phyloP scores from a whole-genome alignment of 2,329 filamentous ascomycete genomes.

The Eutypa lata region DNA sequence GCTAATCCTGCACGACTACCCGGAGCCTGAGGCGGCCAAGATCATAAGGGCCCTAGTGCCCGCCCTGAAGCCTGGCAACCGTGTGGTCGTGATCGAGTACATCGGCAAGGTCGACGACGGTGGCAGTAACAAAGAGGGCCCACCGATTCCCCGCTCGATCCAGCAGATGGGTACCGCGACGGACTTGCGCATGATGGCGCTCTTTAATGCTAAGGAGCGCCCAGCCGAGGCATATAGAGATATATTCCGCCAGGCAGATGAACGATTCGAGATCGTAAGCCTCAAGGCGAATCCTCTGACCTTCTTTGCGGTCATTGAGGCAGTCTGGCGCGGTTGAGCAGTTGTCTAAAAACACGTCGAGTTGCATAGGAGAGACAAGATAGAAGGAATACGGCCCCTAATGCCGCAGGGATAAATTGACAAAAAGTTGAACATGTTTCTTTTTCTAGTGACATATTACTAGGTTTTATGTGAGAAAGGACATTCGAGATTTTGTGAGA shows the following conservation, averaged over 20 bases:
- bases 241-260: slow-evolving; percentile 43
- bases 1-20: slow-evolving; percentile 55
- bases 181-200: slow-evolving; percentile 48
- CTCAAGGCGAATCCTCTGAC: slow-evolving; percentile 32
- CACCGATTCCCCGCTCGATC: slow-evolving; percentile 30
- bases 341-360: background rate
- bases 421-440: no score
- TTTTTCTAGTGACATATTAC: no score
- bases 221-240: slow-evolving; percentile 42
- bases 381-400: no score
- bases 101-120: slow-evolving; percentile 32
- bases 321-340: slow-evolving; percentile 30
- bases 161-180: slow-evolving; percentile 38
- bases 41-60: slow-evolving; percentile 42
- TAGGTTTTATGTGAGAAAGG: no score
- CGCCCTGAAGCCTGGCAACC: slow-evolving; percentile 41
- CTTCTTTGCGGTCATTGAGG: slow-evolving; percentile 36
- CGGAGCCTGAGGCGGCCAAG: slow-evolving; percentile 38
- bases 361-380: no score
- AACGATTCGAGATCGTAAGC: slow-evolving; percentile 38
- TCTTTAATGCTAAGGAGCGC: slow-evolving; percentile 48
- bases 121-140: slow-evolving; percentile 2
- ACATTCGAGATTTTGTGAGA: no score
- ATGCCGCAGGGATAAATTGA: no score
- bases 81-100: slow-evolving; percentile 36